Base-by-base conservation (phyloP, 2,329 filamentous ascomycete genomes). In the Whalleya microplaca region DNA sequence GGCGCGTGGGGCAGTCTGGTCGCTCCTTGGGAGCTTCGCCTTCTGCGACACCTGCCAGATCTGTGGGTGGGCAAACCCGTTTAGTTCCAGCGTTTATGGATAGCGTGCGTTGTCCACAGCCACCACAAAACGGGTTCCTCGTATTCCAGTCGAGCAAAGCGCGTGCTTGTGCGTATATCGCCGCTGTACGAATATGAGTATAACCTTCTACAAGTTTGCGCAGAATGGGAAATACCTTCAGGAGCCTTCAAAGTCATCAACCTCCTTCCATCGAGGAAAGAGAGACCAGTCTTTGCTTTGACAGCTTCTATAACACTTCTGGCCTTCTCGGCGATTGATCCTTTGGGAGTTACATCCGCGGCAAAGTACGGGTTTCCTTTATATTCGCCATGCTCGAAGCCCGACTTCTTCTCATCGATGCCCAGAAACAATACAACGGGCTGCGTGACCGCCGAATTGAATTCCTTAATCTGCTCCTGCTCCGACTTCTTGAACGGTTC, bases 141-240 rank as follows among this genome's bases (percentile, higher is more conserved):
- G 82, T 82, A 76, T 99, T 98, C 95, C 95, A 99, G 77, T 98
- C 95, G 37, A 96, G 80, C 21, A 97, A 81, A 45, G 92, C 90
- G 53, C 94, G 87, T 7, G 92, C 91, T 74, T 96, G 91, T 14
- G 92, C 94, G 66, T 92, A 96, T 45, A 96, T 90, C 48, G 93
- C 92, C 56, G 93, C 95, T 95, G 60, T 47, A 41, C 43, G 9
- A 44, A 21, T 29, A 9, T 45, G 1, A 63, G 60, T 12, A 45
- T 19, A 2, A 43, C 40, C 29, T 40, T 41, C 8, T 14, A 14
- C 2, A 51, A 21, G 41, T 41, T 12, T n/a, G 18, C 21, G 8
- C 9, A 12, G 7, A 23, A n/a, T 40, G 21, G 16, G 21, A 56
- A 66, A 56, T 68, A 81, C 80, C 80, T 71, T 83, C 79, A 2